Conservation (phyloP, 768 basidiomycete genomes). For the Nidularia pulvinata region DNA sequence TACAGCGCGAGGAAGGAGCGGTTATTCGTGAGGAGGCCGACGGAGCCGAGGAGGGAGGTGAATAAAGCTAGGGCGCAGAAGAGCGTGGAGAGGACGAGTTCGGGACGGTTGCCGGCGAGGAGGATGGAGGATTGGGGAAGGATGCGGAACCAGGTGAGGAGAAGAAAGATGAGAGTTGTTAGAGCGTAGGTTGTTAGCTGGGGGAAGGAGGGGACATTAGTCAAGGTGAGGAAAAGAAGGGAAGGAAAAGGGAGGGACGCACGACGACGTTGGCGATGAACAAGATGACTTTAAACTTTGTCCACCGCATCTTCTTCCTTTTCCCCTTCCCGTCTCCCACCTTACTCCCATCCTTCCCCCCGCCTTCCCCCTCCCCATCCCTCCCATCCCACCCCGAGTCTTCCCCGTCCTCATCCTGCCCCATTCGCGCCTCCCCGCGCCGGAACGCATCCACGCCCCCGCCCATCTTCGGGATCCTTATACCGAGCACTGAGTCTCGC, state of each 20-base stretch:
- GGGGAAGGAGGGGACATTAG: not conserved
- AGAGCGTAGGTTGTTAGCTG: slow-evolving; percentile 60
- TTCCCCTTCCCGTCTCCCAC: slow-evolving; percentile 7
- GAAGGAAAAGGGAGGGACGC: slow-evolving; percentile 7
- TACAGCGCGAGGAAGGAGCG: slow-evolving; percentile 81
- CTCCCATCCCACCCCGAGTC: not conserved
- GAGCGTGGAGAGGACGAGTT: slow-evolving; percentile 70
- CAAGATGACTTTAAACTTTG: slow-evolving; percentile 81
- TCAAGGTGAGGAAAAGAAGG: not conserved
- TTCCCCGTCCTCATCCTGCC: slow-evolving; percentile 15
- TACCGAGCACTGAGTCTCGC: slow-evolving; percentile 25
- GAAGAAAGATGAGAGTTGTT: slow-evolving; percentile 56
- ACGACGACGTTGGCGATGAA: slow-evolving; percentile 63
- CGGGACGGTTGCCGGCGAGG: slow-evolving; percentile 63
- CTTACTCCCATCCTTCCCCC: slow-evolving; percentile 14
- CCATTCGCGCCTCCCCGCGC: slow-evolving; percentile 51
- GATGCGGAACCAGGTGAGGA: slow-evolving; percentile 81
- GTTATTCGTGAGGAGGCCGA: slow-evolving; percentile 85
- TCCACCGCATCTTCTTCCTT: slow-evolving; percentile 59
- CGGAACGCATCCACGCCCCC: slow-evolving; percentile 70
- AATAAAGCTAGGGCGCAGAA: slow-evolving; percentile 60
- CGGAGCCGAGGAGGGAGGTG: slow-evolving; percentile 75
- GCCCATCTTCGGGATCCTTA: slow-evolving; percentile 56
- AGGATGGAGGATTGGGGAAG: slow-evolving; percentile 68
- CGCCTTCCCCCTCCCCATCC: slow-evolving; percentile 27